A percentile compares a stretch with the other conserved stretches of the same genome.
Evolutionary conservation across 441 rosid species (phyloP).

Genomic region (Adansonia rubrostipa): DNA sequence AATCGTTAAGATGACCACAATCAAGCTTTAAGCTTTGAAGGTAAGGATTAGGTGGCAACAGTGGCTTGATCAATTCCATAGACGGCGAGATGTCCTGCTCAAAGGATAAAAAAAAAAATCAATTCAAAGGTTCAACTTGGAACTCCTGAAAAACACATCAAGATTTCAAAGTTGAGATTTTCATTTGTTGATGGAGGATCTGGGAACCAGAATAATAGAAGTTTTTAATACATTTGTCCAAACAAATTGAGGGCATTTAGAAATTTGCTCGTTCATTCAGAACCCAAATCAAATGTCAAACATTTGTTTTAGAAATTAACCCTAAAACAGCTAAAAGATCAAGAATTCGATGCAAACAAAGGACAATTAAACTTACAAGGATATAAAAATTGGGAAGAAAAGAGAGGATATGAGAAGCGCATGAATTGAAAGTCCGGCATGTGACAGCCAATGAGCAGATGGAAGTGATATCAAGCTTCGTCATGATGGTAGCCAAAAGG

Average conservation of each 20-base stretch:
- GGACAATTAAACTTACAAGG: conserved; percentile 43
- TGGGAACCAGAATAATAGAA: not conserved
- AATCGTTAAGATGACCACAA: conserved; percentile 72
- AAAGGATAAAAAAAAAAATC: not conserved
- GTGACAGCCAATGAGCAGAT: conserved; percentile 79
- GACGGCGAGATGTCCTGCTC: conserved; percentile 69
- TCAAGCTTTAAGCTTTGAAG: conserved; percentile 77
- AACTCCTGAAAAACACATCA: conserved; percentile 14
- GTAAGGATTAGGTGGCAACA: conserved; percentile 71
- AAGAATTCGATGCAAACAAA: not conserved
- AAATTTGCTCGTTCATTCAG: too few species aligned
- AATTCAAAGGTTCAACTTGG: not conserved
- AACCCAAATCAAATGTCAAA: too few species aligned
- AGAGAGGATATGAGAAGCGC: conserved; percentile 70
- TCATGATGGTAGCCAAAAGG: conserved; percentile 64
- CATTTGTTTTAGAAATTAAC: too few species aligned
- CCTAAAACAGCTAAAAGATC: not conserved
- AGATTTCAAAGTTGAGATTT: conserved; percentile 15
- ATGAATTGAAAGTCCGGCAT: conserved; percentile 53
- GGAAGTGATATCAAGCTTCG: conserved; percentile 77
- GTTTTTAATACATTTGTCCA: too few species aligned
- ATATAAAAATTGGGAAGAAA: conserved; percentile 76
- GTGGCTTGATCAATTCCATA: conserved; percentile 58
- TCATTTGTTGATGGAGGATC: not conserved
- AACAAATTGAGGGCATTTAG: too few species aligned